These are phyloP conservation scores for Aspergillus fischeri DNA, from an alignment of 2,329 filamentous ascomycete species.

Conservation along the genomic window DNA sequence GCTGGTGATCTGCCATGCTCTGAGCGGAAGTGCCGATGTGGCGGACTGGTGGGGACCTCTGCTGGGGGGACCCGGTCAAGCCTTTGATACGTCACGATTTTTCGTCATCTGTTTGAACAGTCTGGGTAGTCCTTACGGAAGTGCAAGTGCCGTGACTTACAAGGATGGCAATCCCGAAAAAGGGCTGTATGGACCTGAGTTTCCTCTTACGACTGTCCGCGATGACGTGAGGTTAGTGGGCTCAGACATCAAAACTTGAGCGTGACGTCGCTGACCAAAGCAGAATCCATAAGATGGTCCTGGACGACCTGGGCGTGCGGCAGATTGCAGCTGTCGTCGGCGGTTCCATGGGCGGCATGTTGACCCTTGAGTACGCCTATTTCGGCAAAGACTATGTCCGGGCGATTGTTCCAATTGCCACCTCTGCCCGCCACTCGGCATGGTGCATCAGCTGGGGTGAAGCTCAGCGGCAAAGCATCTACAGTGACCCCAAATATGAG, in stretches of 20 bases:
- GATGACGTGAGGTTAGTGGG: slow-evolving; percentile 82
- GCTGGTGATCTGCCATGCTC: slow-evolving; percentile 57
- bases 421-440: slow-evolving; percentile 52
- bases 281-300: slow-evolving; percentile 52
- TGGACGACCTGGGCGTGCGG: slow-evolving; percentile 52
- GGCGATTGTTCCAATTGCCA: slow-evolving; percentile 53
- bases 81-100: slow-evolving; percentile 51
- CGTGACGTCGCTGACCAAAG: slow-evolving; percentile 4
- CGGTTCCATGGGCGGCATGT: slow-evolving; percentile 58
- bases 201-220: slow-evolving; percentile 88
- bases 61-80: slow-evolving; percentile 50
- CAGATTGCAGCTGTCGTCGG: slow-evolving; percentile 54
- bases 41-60: slow-evolving; percentile 56
- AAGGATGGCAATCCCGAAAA: slow-evolving; percentile 73
- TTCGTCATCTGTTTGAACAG: slow-evolving; percentile 54
- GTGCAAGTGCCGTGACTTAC: slow-evolving; percentile 61
- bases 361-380: slow-evolving; percentile 61
- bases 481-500: slow-evolving; percentile 96
- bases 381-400: slow-evolving; percentile 61
- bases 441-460: slow-evolving; percentile 60
- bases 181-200: slow-evolving; percentile 87
- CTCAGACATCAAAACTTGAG: not conserved
- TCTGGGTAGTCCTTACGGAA: slow-evolving; percentile 53
- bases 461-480: slow-evolving; percentile 66
- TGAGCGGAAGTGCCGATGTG: slow-evolving; percentile 54